Evolutionary conservation across 2,329 filamentous ascomycete genomes (phyloP), one percentile per base, ranked within the genome.

Genomic region (Pezicula radicicola): DNA sequence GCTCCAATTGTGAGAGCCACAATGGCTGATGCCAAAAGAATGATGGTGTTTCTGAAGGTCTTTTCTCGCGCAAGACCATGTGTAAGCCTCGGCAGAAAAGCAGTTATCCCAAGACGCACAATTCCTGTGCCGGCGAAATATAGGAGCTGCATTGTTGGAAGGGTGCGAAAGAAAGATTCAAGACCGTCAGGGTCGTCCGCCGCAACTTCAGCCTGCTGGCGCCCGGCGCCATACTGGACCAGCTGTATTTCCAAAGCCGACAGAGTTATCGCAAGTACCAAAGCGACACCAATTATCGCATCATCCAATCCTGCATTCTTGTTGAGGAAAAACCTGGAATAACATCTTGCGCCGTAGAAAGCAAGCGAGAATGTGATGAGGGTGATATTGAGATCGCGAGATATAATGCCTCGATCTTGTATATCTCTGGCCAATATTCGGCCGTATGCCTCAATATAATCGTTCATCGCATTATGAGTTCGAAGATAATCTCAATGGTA

Each of bases 71-170:
- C 37, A 40, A 40, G 37, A 15, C 37, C 37, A 40, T 40, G n/a
- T 13, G 10, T 40, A 15, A 72, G 56, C 13, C 68, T 64, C 7
- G 65, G 63, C 13, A 71, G 53, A 50, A 72, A 69, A 10, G 66
- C 64, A 6, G 67, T 58, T 36, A 72, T 67, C 2, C 67, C 60
- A 7, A 71, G 48, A 21, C 69, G 60, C 25, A 70, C 64, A 6
- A 67, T 54, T 15, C 66, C 67, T 1, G 67, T 60, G 2, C 55
- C 57, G 52, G 65, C 60, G 49, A 72, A 66, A 42, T 58, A 60
- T 9, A 59, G 19, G 2, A 62, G 43, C n/a, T 57, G 53, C 37
- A 54, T 48, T 12, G 48, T 51, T 21, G 42, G 43, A 19, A 57
- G 33, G 27, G 46, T 21, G 9, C 48, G 55, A 27, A 33, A 42